Percentiles rank a stretch among this genome's conserved stretches.
Evolutionary conservation across 345 rosid genomes (phyloP).

Genomic region (Gossypium bickii): DNA sequence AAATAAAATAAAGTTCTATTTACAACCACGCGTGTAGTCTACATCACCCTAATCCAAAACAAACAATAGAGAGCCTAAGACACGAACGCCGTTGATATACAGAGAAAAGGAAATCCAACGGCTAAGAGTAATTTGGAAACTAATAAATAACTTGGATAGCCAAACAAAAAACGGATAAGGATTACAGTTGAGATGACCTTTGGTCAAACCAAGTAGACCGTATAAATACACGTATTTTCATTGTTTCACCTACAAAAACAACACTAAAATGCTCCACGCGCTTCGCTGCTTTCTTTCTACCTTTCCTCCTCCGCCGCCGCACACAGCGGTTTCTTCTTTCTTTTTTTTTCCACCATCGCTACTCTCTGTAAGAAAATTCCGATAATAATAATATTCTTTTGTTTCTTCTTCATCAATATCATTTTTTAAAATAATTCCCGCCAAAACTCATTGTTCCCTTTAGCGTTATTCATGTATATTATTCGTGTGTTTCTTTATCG

Average conservation of each 20-base stretch:
- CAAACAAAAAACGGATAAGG: background rate
- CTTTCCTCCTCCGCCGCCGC: background rate
- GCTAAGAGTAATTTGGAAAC: background rate
- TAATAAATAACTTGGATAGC: background rate
- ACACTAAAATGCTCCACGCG: background rate
- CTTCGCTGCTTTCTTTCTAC: background rate
- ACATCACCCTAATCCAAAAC: no score
- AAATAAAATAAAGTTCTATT: no score
- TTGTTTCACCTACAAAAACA: no score
- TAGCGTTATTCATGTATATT: no score
- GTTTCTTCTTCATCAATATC: no score
- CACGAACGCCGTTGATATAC: background rate
- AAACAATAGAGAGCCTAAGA: background rate
- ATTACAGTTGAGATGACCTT: background rate
- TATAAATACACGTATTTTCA: background rate
- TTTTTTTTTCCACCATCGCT: background rate
- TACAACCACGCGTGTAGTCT: no score
- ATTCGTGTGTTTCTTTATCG: no score
- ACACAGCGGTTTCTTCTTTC: background rate
- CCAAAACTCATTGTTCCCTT: no score
- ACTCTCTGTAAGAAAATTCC: no score
- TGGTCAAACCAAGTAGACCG: slow-evolving; percentile 1
- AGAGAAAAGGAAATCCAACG: background rate
- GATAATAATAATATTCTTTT: no score
- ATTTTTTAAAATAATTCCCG: no score